These are phyloP conservation scores for Aquilaria sinensis DNA, from an alignment of 345 rosid species.

Conservation along the genomic window DNA sequence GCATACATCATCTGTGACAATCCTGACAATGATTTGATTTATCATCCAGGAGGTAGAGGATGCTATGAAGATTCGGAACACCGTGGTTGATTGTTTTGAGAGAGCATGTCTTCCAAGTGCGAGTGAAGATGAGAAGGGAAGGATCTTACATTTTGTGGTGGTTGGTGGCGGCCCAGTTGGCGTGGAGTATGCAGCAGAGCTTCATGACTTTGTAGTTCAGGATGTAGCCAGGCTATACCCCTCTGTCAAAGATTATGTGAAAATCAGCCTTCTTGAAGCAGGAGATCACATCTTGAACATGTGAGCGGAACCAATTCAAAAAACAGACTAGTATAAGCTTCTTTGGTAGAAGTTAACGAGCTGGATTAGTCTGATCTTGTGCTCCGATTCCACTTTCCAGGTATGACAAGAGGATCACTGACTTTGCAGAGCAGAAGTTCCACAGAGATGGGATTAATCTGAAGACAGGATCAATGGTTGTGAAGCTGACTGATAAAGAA, in stretches of 20 bases:
- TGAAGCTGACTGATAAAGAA: conserved; percentile 51
- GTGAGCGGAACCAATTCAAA: conserved; percentile 24
- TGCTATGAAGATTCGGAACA: conserved; percentile 54
- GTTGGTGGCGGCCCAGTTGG: conserved; percentile 93
- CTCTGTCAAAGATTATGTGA: conserved; percentile 31
- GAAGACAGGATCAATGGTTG: conserved; percentile 66
- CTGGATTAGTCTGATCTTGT: no score
- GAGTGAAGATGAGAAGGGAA: conserved; percentile 65
- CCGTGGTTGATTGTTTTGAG: conserved; percentile 71
- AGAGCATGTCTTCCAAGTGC: conserved; percentile 58
- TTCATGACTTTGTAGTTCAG: conserved; percentile 56
- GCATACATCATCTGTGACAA: no score
- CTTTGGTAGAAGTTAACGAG: neutral
- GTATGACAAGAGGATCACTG: conserved; percentile 73
- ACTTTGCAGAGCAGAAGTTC: conserved; percentile 61
- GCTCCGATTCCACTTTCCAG: conserved; percentile 18
- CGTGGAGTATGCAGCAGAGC: conserved; percentile 89
- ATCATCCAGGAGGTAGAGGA: conserved; percentile 60
- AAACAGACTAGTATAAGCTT: neutral
- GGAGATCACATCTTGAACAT: conserved; percentile 74
- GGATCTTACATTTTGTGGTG: conserved; percentile 73
- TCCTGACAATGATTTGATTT: neutral
- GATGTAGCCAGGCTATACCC: conserved; percentile 69
- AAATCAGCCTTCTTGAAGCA: conserved; percentile 76
- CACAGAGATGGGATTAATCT: conserved; percentile 59